Evolutionary conservation across 169 alveolate genomes (phyloP).

Genomic region (Cystoisospora suis): DNA sequence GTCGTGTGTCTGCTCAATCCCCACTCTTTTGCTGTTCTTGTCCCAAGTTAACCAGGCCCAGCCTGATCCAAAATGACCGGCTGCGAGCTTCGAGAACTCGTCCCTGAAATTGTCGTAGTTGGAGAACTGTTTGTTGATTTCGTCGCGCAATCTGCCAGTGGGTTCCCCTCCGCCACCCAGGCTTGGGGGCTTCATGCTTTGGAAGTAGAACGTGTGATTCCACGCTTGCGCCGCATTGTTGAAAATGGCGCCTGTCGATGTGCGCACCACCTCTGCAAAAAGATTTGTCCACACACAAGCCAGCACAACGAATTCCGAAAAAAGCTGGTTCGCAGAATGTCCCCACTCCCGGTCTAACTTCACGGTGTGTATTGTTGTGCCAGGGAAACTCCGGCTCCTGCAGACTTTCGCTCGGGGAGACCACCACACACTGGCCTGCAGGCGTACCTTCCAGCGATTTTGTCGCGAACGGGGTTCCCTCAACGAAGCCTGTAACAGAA

Average conservation of each 20-base stretch:
- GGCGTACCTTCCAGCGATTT: slow-evolving; percentile 2
- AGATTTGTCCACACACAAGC: neutral
- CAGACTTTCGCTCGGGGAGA: no score
- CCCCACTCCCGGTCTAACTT: no score
- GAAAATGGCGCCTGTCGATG: slow-evolving; percentile 40
- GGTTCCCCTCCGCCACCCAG: slow-evolving; percentile 88
- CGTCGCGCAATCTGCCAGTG: slow-evolving; percentile 79
- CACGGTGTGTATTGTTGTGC: no score
- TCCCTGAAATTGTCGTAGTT: slow-evolving; percentile 82
- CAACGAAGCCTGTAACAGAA: neutral
- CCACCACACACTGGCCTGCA: neutral
- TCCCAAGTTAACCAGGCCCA: slow-evolving; percentile 97
- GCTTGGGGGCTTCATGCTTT: slow-evolving; percentile 87
- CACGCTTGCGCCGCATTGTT: slow-evolving; percentile 90
- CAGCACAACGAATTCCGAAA: neutral
- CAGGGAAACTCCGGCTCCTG: no score
- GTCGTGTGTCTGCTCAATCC: slow-evolving; percentile 77
- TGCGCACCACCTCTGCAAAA: slow-evolving; percentile 34
- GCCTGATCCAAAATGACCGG: slow-evolving; percentile 96
- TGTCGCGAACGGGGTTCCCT: slow-evolving; percentile 8
- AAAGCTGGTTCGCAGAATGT: no score
- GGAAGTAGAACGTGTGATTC: slow-evolving; percentile 95
- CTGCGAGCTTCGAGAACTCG: slow-evolving; percentile 82
- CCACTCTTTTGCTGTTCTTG: slow-evolving; percentile 84
- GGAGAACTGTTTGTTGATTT: slow-evolving; percentile 87